Conservation (phyloP, 441 rosid genomes). For the Pelargonium citronellum region DNA sequence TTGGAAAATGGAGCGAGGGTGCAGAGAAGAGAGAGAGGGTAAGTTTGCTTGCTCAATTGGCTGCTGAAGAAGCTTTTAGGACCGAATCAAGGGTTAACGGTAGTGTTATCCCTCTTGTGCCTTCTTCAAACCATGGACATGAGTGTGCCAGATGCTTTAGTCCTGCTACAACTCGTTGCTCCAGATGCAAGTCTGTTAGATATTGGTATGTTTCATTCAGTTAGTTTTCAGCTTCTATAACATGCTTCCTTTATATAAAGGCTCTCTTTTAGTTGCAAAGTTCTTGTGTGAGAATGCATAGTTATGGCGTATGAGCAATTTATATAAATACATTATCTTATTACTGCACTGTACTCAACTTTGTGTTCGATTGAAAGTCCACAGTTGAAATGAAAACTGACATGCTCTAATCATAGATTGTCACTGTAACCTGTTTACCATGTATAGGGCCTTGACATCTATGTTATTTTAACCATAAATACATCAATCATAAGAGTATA, state of each 20-base stretch:
- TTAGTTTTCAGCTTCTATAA: slow-evolving; percentile 9
- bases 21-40: slow-evolving; percentile 54
- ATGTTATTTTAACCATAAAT: too few relatives aligned
- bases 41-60: slow-evolving; percentile 60
- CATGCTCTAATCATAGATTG: too few relatives aligned
- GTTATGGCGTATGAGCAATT: neutral
- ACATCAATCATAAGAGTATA: too few relatives aligned
- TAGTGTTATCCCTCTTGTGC: slow-evolving; percentile 30
- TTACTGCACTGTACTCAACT: too few relatives aligned
- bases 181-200: slow-evolving; percentile 77
- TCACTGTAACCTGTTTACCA: too few relatives aligned
- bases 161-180: slow-evolving; percentile 88
- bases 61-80: slow-evolving; percentile 69
- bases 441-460: too few relatives aligned
- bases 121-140: slow-evolving; percentile 36
- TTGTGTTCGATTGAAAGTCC: too few relatives aligned
- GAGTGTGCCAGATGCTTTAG: slow-evolving; percentile 63
- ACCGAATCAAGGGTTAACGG: slow-evolving; percentile 46
- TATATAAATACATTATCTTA: too few relatives aligned
- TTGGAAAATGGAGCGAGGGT: slow-evolving; percentile 82
- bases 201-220: slow-evolving; percentile 53
- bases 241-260: neutral
- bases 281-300: neutral
- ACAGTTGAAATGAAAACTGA: too few relatives aligned
- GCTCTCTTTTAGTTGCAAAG: neutral